Evolutionary conservation across 2,329 filamentous ascomycete genomes (phyloP), one percentile per base, ranked within the genome.

Genomic region (Arthroderma uncinatum): DNA sequence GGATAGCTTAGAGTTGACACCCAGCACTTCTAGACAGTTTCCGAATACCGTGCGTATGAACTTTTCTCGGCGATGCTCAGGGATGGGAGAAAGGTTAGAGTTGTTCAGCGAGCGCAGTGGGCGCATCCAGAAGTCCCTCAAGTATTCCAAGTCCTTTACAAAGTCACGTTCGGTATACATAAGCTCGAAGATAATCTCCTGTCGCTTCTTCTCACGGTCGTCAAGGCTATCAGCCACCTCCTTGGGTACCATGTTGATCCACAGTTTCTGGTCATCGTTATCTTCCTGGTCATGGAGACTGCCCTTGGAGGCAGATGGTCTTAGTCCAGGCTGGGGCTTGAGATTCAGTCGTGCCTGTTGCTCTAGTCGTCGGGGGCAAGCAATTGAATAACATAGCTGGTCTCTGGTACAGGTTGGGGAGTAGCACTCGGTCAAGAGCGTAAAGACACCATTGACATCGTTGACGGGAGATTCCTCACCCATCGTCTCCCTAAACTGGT

Each of bases 141-240:
- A 78, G 68, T 98, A 98, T 72, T 98, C 93, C 65, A 98, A 78
- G 72, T 98, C 93, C 76, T 98, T 98, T 69, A 98, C 93, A 66
- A 98, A 98, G 74, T 98, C 93, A 64, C 93, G 83, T 71, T 98
- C 93, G 0, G 93, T 98, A 74, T 98, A 98, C 83, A 94, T 96
- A 61, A 97, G 85, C 71, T 98, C 93, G 4, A 92, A 96, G 59
- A 98, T 96, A 64, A 98, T 88, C 69, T 98, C 93, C 70, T 98
- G 93, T 47, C 93, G 83, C 76, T 97, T 97, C 83, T 95, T 94
- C 72, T 98, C 93, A 63, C 82, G 83, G 64, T 98, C 93, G 53
- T 84, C 84, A 30, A 96, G 85, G 67, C 85, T 88, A 64, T 97
- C 91, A 0, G 91, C 90, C 58, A 98, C 79, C 70, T 97, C 93